These are phyloP conservation scores for Ophiostoma ips DNA, from an alignment of 2,329 filamentous ascomycete species.

Conservation along the genomic window DNA sequence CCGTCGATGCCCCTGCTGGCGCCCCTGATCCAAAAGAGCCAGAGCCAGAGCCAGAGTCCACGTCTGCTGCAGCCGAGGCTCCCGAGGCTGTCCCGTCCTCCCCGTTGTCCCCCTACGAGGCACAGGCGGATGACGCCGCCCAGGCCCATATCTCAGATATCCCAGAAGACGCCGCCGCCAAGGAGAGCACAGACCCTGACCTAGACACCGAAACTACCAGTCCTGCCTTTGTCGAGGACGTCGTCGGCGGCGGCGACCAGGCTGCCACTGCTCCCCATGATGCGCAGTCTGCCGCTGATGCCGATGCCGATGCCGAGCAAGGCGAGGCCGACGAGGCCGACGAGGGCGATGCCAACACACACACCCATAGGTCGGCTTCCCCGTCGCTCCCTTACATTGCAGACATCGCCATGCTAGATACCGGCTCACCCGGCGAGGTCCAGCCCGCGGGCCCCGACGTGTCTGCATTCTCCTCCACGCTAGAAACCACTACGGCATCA, in stretches of 20 bases:
- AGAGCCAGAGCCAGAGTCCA: too few relatives aligned
- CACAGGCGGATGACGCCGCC: background rate
- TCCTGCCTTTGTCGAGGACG: too few relatives aligned
- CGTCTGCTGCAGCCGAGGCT: background rate
- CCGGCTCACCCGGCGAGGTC: constrained; percentile 2
- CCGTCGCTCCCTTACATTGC: constrained; percentile 4
- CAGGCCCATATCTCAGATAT: background rate
- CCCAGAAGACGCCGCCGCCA: background rate
- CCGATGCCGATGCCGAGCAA: background rate
- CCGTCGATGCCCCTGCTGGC: background rate
- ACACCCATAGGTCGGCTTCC: too few relatives aligned
- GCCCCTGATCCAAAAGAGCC: too few relatives aligned
- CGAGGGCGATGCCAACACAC: background rate
- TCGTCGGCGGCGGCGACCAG: too few relatives aligned
- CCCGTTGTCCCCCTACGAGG: too few relatives aligned
- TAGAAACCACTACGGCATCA: background rate
- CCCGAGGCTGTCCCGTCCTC: too few relatives aligned
- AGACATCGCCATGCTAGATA: constrained; percentile 9
- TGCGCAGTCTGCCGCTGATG: background rate
- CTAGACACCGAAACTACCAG: background rate
- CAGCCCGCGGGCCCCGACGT: background rate
- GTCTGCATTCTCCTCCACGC: constrained; percentile 4
- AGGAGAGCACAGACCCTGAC: background rate
- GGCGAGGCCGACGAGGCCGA: background rate
- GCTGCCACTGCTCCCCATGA: background rate